Base-by-base conservation (phyloP, 306 rosid genomes). In the Quercus variabilis region DNA sequence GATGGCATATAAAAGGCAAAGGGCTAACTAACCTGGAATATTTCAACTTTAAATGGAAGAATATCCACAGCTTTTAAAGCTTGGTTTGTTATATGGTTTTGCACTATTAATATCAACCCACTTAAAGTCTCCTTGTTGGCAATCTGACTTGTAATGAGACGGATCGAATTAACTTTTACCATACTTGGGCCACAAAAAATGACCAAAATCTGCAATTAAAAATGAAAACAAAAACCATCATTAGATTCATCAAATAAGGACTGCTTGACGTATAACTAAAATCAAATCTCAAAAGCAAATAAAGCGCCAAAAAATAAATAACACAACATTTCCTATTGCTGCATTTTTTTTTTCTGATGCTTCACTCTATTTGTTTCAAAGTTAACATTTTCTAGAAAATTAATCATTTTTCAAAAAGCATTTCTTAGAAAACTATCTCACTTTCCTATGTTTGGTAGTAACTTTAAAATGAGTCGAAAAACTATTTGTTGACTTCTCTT, bases 11-110 rank as follows among this genome's bases (percentile, higher is more conserved):
- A 11, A 56, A 20, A 4, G 59, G 21, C 1, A n/a, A 7, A n/a
- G 8, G 67, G 20, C 76, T 84, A 76, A 85, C 88, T 73, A 82
- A 95, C 99, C 98, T 93, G 98, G 68, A 95, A 95, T 41, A 91
- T 86, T 81, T 95, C 99, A 72, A 90, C 97, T 80, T 92, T 93
- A 77, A 91, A 89, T 3, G 85, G 52, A 43, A 89, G 82, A 54
- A 76, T 56, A 21, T 86, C 83, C 17, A 95, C 76, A 3, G 90
- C 88, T 81, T 95, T 95, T 85, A 84, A 79, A 55, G 98, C 99
- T 82, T 89, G 97, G 82, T 73, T 87, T 62, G 99, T 95, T 51
- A 95, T 83, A 30, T 82, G 83, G 83, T 68, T 84, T 76, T 95
- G 91, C 65, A 87, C 84, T 33, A 95, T 86, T 78, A 95, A 80